Conservation (phyloP, 2,329 filamentous ascomycete species). For the Cladorrhinum sp. region DNA sequence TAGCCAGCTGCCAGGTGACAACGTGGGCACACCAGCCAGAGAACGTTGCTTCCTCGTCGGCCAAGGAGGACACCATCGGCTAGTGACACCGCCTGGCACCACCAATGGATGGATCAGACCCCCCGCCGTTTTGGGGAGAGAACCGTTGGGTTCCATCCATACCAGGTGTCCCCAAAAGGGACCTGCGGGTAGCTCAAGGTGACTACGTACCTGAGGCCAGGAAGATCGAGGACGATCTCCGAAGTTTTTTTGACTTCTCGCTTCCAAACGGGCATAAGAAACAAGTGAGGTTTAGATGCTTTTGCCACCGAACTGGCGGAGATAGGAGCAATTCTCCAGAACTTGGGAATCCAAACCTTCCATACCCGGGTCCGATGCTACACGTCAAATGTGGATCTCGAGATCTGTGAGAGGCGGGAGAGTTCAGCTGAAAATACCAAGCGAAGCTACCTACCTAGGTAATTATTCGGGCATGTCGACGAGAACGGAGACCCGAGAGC, state of each 20-base stretch:
- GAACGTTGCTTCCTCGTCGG: background rate
- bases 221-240: background rate
- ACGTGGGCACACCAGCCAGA: background rate
- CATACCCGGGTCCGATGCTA: background rate
- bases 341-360: background rate
- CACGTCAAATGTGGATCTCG: background rate
- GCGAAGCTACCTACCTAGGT: background rate
- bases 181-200: background rate
- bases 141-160: background rate
- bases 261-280: background rate
- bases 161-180: background rate
- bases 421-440: background rate
- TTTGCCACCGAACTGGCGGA: background rate
- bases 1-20: background rate
- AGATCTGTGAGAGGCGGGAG: conserved; percentile 2
- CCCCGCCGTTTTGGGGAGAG: background rate
- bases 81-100: background rate
- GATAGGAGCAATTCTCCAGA: background rate
- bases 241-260: background rate
- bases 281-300: background rate
- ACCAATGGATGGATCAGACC: background rate
- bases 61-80: background rate
- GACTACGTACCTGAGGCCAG: background rate
- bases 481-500: background rate
- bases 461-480: background rate